phyloP scores from a whole-genome alignment of 2,329 filamentous ascomycete genomes.

The Penicillium sp. region DNA sequence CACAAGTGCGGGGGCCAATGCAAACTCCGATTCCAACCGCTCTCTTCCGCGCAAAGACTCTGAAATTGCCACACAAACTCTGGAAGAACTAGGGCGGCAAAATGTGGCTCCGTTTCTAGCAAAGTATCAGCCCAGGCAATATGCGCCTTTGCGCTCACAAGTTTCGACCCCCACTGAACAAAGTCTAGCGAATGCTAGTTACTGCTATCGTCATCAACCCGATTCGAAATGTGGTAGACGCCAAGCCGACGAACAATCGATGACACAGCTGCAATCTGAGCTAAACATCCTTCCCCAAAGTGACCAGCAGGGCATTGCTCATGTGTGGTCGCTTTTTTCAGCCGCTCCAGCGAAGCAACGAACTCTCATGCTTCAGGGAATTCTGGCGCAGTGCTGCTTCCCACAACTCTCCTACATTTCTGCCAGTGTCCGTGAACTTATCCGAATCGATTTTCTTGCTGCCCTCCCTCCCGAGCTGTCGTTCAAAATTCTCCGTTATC shows the following conservation, averaged over 20 bases:
- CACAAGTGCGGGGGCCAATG: slow-evolving; percentile 18
- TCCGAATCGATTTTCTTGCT: slow-evolving; percentile 94
- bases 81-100: slow-evolving; percentile 66
- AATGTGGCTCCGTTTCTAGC: slow-evolving; percentile 85
- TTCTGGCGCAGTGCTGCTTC: slow-evolving; percentile 95
- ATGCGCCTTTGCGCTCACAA: slow-evolving; percentile 68
- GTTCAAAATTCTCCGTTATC: slow-evolving; percentile 87
- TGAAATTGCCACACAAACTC: slow-evolving; percentile 37
- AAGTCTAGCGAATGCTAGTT: slow-evolving; percentile 69
- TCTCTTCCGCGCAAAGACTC: slow-evolving; percentile 28
- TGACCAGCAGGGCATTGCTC: slow-evolving; percentile 93
- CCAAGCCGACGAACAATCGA: slow-evolving; percentile 90
- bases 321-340: slow-evolving; percentile 97
- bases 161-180: slow-evolving; percentile 42
- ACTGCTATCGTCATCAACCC: slow-evolving; percentile 91
- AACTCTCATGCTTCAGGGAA: slow-evolving; percentile 93
- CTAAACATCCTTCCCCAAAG: slow-evolving; percentile 75
- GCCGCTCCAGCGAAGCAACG: slow-evolving; percentile 91
- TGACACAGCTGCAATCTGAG: slow-evolving; percentile 91
- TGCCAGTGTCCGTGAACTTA: slow-evolving; percentile 84
- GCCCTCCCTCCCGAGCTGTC: slow-evolving; percentile 87
- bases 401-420: slow-evolving; percentile 93
- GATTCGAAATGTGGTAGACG: slow-evolving; percentile 83
- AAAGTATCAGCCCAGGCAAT: slow-evolving; percentile 85
- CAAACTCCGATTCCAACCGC: slow-evolving; percentile 25